Evolutionary conservation across 2,329 filamentous ascomycete species (phyloP).

Genomic region (Hypomyces rosellus): DNA sequence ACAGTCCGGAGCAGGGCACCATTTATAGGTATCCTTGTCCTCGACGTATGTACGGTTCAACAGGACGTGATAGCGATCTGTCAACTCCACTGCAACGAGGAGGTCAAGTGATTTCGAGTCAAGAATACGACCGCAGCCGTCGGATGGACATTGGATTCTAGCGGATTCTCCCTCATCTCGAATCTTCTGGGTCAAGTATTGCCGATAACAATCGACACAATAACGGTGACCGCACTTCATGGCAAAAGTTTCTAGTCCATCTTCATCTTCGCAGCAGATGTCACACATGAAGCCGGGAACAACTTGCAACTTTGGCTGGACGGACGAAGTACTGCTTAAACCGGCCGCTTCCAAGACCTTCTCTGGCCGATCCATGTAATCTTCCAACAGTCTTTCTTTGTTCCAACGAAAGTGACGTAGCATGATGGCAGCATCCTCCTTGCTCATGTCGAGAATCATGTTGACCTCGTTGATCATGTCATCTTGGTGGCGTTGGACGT

Average conservation of each 20-base stretch:
- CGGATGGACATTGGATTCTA: conserved; percentile 85
- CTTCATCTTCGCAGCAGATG: conserved; percentile 89
- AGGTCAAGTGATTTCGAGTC: conserved; percentile 83
- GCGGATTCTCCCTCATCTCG: conserved; percentile 92
- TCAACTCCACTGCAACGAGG: conserved; percentile 54
- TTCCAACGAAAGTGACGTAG: conserved; percentile 91
- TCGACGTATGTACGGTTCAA: conserved; percentile 94
- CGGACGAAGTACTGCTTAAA: conserved; percentile 58
- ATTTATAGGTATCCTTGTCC: conserved; percentile 90
- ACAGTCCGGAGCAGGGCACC: conserved; percentile 98
- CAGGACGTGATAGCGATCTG: conserved; percentile 68
- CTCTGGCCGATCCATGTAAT: conserved; percentile 86
- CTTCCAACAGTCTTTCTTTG: conserved; percentile 87
- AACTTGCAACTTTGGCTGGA: conserved; percentile 60
- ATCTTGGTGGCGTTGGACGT: conserved; percentile 82
- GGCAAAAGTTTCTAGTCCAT: conserved; percentile 73
- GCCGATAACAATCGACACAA: conserved; percentile 85
- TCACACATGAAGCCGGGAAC: conserved; percentile 80
- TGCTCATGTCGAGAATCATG: conserved; percentile 79
- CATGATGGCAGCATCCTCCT: conserved; percentile 85
- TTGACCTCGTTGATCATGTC: conserved; percentile 85
- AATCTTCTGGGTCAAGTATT: conserved; percentile 90
- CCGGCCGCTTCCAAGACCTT: conserved; percentile 80
- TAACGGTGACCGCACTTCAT: conserved; percentile 94
- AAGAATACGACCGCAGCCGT: conserved; percentile 82